phyloP scores from a whole-genome alignment of 176 grass and related monocot genomes.

The Phoenix dactylifera region DNA sequence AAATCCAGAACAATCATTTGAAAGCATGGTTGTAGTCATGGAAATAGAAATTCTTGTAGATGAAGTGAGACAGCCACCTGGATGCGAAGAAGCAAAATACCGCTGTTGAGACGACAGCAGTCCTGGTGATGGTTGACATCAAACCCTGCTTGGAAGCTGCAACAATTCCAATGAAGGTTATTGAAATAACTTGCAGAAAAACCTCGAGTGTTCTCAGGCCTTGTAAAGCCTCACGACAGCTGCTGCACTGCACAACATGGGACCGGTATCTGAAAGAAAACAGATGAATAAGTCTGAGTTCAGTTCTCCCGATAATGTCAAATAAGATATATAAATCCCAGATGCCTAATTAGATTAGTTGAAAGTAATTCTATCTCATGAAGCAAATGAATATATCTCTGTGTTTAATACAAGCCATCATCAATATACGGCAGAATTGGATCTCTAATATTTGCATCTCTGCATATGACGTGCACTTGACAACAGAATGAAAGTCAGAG shows the following conservation, averaged over 20 bases:
- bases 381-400: no score
- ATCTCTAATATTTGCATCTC: no score
- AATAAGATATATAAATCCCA: background rate
- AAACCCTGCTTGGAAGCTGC: conserved; percentile 35
- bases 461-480: no score
- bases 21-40: conserved; percentile 83
- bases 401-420: no score
- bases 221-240: conserved; percentile 53
- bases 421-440: no score
- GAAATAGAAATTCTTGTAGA: conserved; percentile 84
- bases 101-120: conserved; percentile 18
- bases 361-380: no score
- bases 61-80: conserved; percentile 56
- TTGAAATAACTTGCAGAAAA: conserved; percentile 41
- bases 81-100: conserved; percentile 60
- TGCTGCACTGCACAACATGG: conserved; percentile 66
- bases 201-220: conserved; percentile 42
- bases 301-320: background rate
- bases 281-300: background rate
- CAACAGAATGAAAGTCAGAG: no score
- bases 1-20: conserved; percentile 27
- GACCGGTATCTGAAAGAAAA: conserved; percentile 76
- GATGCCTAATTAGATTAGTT: no score
- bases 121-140: conserved; percentile 26
- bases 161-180: conserved; percentile 43